Evolutionary conservation across 768 basidiomycete genomes (phyloP), one percentile per base, ranked within the genome.

Genomic region (Russula lepida): DNA sequence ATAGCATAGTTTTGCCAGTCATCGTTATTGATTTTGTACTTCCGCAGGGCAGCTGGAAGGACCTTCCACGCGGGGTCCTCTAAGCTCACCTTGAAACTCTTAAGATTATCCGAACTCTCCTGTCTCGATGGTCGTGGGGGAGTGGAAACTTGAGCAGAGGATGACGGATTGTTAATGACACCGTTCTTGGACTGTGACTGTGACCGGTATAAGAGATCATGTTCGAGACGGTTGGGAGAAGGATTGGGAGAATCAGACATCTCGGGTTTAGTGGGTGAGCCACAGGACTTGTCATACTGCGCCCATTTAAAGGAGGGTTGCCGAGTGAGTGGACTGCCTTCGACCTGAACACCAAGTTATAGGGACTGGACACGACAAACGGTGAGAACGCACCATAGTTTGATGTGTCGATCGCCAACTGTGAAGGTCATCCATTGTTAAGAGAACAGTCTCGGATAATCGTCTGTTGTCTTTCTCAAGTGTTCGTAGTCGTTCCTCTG

Each of bases 11-110:
- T 91, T 77, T 93, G 88, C 97, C 97, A 99, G 72, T 91, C 95
- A 65, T 98, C 97, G 67, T 92, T 92, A 72, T 95, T 93, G 74
- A 98, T 98, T 70, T 92, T 94, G 73, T 99, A 99, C 74, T 98
- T 98, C 76, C 98, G 98, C 64, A 99, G 77, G 17, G 97, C 97
- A 0, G 97, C 97, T 1, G 97, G 97, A 17, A 99, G 77, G 23
- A 99, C 97, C 71, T 98, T 98, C 88, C 91, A 98, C 33, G 95
- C 97, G 0, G 97, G 97, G 71, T 99, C 97, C 57, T 98, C 95
- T 59, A 99, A 73, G 66, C 91, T 97, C 62, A 99, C 95, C 73
- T 95, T 93, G 83, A 99, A 98, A 69, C 88, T 92, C 76, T 95
- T 92, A 64, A 92, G 78, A 67, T 90, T 92, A 68, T 85, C 80